Conservation (phyloP, 1,284 basidiomycete species). For the Pyrrhoderma noxium region DNA sequence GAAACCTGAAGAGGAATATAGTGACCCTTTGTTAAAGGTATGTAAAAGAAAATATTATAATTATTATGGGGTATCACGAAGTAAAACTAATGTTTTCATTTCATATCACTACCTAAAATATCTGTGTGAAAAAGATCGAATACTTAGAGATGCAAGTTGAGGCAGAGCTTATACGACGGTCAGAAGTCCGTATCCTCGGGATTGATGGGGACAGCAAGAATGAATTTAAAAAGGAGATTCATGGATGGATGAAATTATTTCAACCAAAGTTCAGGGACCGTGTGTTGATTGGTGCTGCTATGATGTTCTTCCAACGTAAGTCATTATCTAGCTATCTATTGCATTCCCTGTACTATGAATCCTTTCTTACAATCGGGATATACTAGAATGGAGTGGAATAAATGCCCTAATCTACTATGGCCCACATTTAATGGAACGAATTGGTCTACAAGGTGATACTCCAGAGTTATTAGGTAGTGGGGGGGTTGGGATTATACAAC, state of each 20-base stretch:
- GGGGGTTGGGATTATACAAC: constrained; percentile 74
- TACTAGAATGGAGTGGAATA: constrained; percentile 73
- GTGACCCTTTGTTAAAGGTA: constrained; percentile 51
- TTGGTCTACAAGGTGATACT: constrained; percentile 50
- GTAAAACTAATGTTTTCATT: constrained; percentile 1
- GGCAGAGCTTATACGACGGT: constrained; percentile 39
- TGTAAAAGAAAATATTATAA: too few relatives aligned
- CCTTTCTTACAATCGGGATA: constrained; percentile 2
- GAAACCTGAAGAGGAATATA: constrained; percentile 29
- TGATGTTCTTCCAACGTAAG: constrained; percentile 78
- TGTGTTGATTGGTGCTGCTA: constrained; percentile 58
- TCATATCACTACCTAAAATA: constrained; percentile 1
- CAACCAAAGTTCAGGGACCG: constrained; percentile 43
- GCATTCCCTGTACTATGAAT: background rate
- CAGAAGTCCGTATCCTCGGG: constrained; percentile 10
- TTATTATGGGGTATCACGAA: too few relatives aligned
- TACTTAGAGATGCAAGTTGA: constrained; percentile 68
- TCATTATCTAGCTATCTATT: constrained; percentile 10
- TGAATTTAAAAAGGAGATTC: constrained; percentile 32
- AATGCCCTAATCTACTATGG: constrained; percentile 79
- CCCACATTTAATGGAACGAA: constrained; percentile 56
- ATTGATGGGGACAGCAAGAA: constrained; percentile 17
- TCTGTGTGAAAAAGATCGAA: constrained; percentile 61
- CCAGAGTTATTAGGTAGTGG: constrained; percentile 62
- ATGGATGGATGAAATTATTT: constrained; percentile 51